These are phyloP conservation scores for Pseudogymnoascus sp. DNA, from an alignment of 2,329 filamentous ascomycete genomes.

Conservation along the genomic window DNA sequence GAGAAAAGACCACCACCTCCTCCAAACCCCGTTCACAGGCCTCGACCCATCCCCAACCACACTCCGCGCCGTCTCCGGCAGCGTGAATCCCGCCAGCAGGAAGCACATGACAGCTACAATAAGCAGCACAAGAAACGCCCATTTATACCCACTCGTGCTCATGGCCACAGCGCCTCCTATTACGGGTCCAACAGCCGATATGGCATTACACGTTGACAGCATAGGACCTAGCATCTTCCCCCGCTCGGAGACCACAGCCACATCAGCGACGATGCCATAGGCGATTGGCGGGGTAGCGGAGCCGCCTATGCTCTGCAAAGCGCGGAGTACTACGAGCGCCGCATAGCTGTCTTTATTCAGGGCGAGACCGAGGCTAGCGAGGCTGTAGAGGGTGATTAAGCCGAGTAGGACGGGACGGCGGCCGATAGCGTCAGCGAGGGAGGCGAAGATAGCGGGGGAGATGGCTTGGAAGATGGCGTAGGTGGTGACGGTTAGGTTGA, in stretches of 20 bases:
- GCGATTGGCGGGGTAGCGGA: conserved; percentile 36
- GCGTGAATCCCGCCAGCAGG: background rate
- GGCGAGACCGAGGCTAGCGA: conserved; percentile 43
- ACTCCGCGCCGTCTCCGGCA: conserved; percentile 20
- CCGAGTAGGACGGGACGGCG: conserved; percentile 44
- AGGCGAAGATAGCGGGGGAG: background rate
- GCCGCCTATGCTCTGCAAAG: background rate
- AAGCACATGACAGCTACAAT: conserved; percentile 23
- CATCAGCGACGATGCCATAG: conserved; percentile 63
- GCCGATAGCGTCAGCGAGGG: conserved; percentile 38
- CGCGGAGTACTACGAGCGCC: conserved; percentile 20
- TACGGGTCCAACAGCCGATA: conserved; percentile 31
- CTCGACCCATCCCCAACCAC: conserved; percentile 32
- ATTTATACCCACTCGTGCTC: conserved; percentile 34
- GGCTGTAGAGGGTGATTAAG: conserved; percentile 43
- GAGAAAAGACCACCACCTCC: too few relatives aligned
- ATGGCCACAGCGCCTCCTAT: conserved; percentile 37
- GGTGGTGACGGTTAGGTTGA: conserved; percentile 3
- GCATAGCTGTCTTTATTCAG: conserved; percentile 36
- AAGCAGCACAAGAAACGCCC: conserved; percentile 39
- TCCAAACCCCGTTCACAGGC: too few relatives aligned
- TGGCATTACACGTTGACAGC: too few relatives aligned
- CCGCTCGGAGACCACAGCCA: conserved; percentile 59
- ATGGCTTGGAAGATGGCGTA: background rate
- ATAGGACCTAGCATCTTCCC: conserved; percentile 48